Evolutionary conservation across 257 asterid species (phyloP).

Genomic region (Parsonsia alboflavescens): DNA sequence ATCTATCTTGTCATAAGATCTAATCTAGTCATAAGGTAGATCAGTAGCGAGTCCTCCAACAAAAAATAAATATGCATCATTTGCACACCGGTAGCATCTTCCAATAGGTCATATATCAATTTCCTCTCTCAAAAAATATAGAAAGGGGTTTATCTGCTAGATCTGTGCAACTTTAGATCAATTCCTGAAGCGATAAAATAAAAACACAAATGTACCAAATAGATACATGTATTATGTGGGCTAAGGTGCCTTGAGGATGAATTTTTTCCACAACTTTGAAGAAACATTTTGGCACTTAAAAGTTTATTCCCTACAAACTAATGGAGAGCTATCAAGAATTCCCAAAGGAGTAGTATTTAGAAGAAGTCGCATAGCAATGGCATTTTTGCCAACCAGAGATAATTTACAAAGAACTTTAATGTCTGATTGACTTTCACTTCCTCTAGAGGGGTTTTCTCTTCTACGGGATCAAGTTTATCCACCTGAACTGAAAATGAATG

Average conservation of each 20-base stretch:
- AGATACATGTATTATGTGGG: slow-evolving; percentile 9
- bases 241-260: slow-evolving; percentile 8
- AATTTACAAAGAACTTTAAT: background rate
- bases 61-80: too few species aligned
- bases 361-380: background rate
- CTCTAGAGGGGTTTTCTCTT: background rate
- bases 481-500: background rate
- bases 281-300: slow-evolving; percentile 2
- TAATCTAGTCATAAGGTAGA: too few species aligned
- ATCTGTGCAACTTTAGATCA: too few species aligned
- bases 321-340: background rate
- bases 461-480: slow-evolving; percentile 7
- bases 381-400: background rate
- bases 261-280: background rate
- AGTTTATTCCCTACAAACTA: slow-evolving; percentile 7
- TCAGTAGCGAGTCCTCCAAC: too few species aligned
- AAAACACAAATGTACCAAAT: background rate
- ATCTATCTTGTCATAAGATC: too few species aligned
- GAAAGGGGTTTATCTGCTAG: too few species aligned
- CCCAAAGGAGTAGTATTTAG: background rate
- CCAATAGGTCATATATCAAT: too few species aligned
- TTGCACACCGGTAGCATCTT: too few species aligned
- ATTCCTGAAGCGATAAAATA: too few species aligned
- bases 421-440: background rate
- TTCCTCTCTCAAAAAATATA: too few species aligned